Evolutionary conservation across 306 rosid genomes (phyloP).

Genomic region (Quercus berberidifolia): DNA sequence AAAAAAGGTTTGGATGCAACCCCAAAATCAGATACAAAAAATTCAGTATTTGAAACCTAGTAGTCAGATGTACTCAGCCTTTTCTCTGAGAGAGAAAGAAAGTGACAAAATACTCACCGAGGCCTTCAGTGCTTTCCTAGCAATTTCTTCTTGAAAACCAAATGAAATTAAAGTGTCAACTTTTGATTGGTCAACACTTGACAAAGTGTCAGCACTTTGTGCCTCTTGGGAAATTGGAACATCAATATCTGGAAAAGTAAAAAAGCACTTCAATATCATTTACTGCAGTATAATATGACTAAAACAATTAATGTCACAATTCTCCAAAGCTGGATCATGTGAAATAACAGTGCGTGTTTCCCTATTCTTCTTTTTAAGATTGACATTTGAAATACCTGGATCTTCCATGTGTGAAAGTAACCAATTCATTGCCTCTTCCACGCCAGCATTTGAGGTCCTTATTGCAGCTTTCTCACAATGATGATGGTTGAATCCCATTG

Average conservation of each 20-base stretch:
- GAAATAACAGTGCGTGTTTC: not conserved
- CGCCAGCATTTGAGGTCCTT: slow-evolving; percentile 74
- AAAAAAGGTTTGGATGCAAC: not conserved
- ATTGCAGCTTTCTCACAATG: slow-evolving; percentile 95
- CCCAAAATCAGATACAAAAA: not conserved
- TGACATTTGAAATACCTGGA: slow-evolving; percentile 47
- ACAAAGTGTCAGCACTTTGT: slow-evolving; percentile 14
- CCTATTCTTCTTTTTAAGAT: not conserved
- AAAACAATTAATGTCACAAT: not conserved
- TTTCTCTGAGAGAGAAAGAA: not conserved
- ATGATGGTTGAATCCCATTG: slow-evolving; percentile 86
- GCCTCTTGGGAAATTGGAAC: slow-evolving; percentile 57
- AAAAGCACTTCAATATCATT: slow-evolving; percentile 11
- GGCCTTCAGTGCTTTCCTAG: slow-evolving; percentile 76
- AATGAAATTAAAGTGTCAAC: slow-evolving; percentile 80
- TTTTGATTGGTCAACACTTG: slow-evolving; percentile 63
- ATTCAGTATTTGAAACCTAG: not conserved
- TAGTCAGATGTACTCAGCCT: not conserved
- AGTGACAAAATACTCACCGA: slow-evolving; percentile 44
- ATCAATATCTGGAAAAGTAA: slow-evolving; percentile 56
- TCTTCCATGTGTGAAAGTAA: slow-evolving; percentile 90
- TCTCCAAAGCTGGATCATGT: slow-evolving; percentile 1
- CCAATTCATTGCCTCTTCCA: slow-evolving; percentile 99
- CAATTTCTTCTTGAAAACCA: slow-evolving; percentile 86
- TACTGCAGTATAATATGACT: slow-evolving; percentile 2